Evolutionary conservation across 805 yeast species (phyloP).

Genomic region (Isabelozyma pseudorhagii): DNA sequence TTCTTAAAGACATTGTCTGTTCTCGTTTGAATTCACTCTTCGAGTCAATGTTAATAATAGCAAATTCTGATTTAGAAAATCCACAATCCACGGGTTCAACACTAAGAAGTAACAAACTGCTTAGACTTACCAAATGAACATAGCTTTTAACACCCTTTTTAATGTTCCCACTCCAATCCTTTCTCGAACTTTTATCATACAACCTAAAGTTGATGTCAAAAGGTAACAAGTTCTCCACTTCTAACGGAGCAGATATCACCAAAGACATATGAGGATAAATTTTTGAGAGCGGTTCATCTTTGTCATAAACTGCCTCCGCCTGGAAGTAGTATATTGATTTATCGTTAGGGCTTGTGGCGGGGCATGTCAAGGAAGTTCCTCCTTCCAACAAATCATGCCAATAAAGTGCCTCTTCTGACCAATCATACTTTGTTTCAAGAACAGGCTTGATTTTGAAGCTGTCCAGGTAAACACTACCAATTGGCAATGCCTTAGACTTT

Average conservation of each 20-base stretch:
- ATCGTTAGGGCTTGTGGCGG: constrained; percentile 34
- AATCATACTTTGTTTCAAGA: constrained; percentile 51
- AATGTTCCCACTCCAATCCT: constrained; percentile 64
- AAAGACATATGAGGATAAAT: constrained; percentile 84
- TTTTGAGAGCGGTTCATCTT: constrained; percentile 65
- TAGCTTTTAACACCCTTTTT: constrained; percentile 64
- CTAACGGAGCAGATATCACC: constrained; percentile 78
- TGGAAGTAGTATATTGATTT: constrained; percentile 62
- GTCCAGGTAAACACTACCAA: constrained; percentile 61
- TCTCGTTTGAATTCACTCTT: constrained; percentile 59
- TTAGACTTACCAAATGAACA: constrained; percentile 76
- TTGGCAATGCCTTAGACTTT: constrained; percentile 64
- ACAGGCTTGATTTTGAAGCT: constrained; percentile 62
- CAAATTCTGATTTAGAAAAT: constrained; percentile 65
- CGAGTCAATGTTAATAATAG: constrained; percentile 62
- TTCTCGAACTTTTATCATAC: constrained; percentile 67
- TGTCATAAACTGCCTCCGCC: constrained; percentile 62
- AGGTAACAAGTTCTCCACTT: constrained; percentile 81
- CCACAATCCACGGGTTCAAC: constrained; percentile 63
- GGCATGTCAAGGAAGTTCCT: constrained; percentile 61
- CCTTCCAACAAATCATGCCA: constrained; percentile 62
- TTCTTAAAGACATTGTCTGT: constrained; percentile 45
- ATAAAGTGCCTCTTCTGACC: constrained; percentile 60
- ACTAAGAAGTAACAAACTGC: constrained; percentile 67
- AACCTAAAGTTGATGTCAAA: constrained; percentile 72